phyloP scores from a whole-genome alignment of 306 rosid species.

The Urtica urens region DNA sequence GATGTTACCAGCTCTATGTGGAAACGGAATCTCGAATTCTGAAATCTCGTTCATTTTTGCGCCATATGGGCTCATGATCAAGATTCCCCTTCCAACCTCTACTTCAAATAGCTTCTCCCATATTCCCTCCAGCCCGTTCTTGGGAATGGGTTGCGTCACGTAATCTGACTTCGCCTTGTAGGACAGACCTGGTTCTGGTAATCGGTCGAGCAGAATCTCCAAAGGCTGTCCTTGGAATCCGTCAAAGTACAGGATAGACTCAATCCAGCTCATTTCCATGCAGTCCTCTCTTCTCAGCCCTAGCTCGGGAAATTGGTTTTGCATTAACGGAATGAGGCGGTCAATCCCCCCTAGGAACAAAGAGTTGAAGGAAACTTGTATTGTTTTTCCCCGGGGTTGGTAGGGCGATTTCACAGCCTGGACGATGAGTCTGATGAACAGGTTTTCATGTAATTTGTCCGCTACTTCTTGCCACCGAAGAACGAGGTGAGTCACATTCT shows the following conservation, averaged over 20 bases:
- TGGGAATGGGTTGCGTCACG: slow-evolving; percentile 38
- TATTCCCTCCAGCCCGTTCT: slow-evolving; percentile 37
- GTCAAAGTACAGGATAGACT: slow-evolving; percentile 39
- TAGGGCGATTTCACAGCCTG: slow-evolving; percentile 16
- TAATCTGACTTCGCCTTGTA: slow-evolving; percentile 73
- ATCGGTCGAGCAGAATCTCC: slow-evolving; percentile 40
- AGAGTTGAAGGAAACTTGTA: slow-evolving; percentile 43
- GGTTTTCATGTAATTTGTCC: slow-evolving; percentile 31
- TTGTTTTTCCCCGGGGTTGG: slow-evolving; percentile 30
- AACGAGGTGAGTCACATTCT: slow-evolving; percentile 35
- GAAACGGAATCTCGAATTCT: slow-evolving; percentile 47
- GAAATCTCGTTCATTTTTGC: slow-evolving; percentile 45
- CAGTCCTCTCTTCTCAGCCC: slow-evolving; percentile 31
- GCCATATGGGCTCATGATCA: slow-evolving; percentile 63
- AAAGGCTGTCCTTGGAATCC: slow-evolving; percentile 30
- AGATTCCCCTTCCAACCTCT: slow-evolving; percentile 26
- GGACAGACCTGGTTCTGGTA: slow-evolving; percentile 24
- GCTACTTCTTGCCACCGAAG: slow-evolving; percentile 57
- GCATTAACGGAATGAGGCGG: slow-evolving; percentile 29
- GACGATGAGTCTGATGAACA: slow-evolving; percentile 20
- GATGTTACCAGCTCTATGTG: slow-evolving; percentile 56
- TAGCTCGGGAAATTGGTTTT: slow-evolving; percentile 44
- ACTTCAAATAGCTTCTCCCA: slow-evolving; percentile 47
- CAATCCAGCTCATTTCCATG: slow-evolving; percentile 58
- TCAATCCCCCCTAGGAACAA: slow-evolving; percentile 40